Evolutionary conservation across 2,329 filamentous ascomycete species (phyloP), one percentile per base, ranked within the genome.

Genomic region (Colletotrichum lindemuthianum): DNA sequence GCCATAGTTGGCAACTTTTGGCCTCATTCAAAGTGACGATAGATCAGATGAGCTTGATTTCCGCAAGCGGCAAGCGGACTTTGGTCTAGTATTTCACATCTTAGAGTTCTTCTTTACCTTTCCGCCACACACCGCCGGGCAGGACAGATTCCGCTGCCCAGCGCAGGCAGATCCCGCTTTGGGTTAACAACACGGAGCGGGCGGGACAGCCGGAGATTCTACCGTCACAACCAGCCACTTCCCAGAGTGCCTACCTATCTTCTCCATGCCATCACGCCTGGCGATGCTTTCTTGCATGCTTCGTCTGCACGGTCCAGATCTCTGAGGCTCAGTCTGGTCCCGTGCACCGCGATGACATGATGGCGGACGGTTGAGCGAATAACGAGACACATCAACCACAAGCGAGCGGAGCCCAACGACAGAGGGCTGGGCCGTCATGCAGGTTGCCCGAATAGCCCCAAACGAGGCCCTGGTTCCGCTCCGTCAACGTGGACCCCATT

Each of bases 351-450:
- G 40, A 56, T 61, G 58, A 43, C 51, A 61, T 50, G 16, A 13
- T 37, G 39, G n/a, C 33, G 41, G 59, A 8, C 41, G 34, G 24
- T 33, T 43, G 51, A 51, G 51, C 61, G 61, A 65, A 61, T 65
- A 36, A 61, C 12, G 45, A 15, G 56, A n/a, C 40, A 32, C 24
- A 24, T n/a, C 41, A 45, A 33, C 12, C 44, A 8, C 39, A 43
- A 36, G 41, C 40, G 43, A 41, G 59, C 63, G 63, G 60, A 59
- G 63, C 53, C 59, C 54, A 59, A 61, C 57, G 58, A 59, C 33
- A 51, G 50, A 40, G 51, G 54, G 66, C 66, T 68, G 66, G 66
- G 66, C 66, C 64, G 24, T 49, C 57, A 65, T 68, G 66, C 66
- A 68, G 66, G 54, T 43, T 63, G 50, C 65, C 49, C 52, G 34